Percentiles rank a stretch among this genome's conserved stretches.
Evolutionary conservation across 1,284 basidiomycete genomes (phyloP).

Genomic region (Rhodotorula sp.): DNA sequence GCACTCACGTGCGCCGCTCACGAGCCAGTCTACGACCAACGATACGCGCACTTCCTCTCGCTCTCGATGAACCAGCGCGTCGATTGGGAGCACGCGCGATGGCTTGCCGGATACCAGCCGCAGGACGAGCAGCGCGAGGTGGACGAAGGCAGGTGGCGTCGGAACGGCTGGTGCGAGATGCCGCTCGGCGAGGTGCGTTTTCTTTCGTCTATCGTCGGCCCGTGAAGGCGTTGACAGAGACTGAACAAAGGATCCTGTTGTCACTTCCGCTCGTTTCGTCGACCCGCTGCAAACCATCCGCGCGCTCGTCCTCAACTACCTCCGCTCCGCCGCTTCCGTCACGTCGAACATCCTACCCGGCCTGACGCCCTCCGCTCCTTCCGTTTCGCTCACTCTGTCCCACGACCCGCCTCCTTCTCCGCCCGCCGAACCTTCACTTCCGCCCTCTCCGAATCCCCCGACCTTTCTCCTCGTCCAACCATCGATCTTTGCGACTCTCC

Average conservation of each 20-base stretch:
- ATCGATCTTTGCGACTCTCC: too few relatives aligned
- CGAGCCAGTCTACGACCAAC: conserved; percentile 20
- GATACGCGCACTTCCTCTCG: conserved; percentile 18
- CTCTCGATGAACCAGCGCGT: conserved; percentile 24
- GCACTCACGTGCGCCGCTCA: conserved; percentile 25
- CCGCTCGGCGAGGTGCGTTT: conserved; percentile 35
- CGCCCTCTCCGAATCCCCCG: background rate
- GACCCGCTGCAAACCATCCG: background rate
- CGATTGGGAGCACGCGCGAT: conserved; percentile 43
- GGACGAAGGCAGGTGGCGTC: conserved; percentile 32
- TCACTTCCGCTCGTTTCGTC: background rate
- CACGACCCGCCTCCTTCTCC: background rate
- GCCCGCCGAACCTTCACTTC: background rate
- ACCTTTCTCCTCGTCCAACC: background rate
- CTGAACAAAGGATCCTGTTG: conserved; percentile 2
- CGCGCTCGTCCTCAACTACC: background rate
- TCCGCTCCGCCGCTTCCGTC: background rate
- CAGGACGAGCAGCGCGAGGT: conserved; percentile 13
- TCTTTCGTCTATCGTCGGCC: background rate
- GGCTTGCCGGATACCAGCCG: conserved; percentile 16
- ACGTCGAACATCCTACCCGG: background rate
- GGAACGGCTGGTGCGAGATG: conserved; percentile 36
- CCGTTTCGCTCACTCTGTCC: background rate
- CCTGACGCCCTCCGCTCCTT: background rate
- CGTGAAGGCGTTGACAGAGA: background rate